Evolutionary conservation across 371 early-diverging fungal species (phyloP).

Genomic region (Mortierella sp.): DNA sequence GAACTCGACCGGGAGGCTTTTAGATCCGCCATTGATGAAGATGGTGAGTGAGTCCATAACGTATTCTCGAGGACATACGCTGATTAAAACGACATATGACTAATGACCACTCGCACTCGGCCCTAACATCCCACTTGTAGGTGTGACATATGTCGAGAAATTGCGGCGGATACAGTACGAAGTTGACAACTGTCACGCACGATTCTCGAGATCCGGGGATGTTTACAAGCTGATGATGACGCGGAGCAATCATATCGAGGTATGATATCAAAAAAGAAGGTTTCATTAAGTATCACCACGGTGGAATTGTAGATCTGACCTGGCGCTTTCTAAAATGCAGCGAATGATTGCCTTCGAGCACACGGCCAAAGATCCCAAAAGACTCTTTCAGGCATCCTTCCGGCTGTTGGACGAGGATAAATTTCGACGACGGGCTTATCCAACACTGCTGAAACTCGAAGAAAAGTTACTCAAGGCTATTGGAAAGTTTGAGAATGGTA

Average conservation of each 20-base stretch:
- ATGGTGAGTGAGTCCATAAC: too few relatives aligned
- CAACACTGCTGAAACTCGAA: constrained; percentile 84
- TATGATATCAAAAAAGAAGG: constrained; percentile 16
- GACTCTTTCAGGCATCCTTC: constrained; percentile 86
- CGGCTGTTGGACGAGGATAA: constrained; percentile 89
- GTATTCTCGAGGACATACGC: too few relatives aligned
- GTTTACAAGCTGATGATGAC: constrained; percentile 67
- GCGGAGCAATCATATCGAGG: constrained; percentile 69
- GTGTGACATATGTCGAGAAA: constrained; percentile 57
- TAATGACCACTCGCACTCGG: too few relatives aligned
- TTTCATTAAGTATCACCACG: too few relatives aligned
- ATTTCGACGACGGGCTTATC: constrained; percentile 87
- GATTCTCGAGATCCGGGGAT: constrained; percentile 39
- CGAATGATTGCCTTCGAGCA: constrained; percentile 90
- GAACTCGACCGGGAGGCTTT: constrained; percentile 20
- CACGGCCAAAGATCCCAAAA: constrained; percentile 85
- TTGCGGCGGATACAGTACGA: constrained; percentile 58
- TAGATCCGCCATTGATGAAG: constrained; percentile 45
- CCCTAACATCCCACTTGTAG: too few relatives aligned
- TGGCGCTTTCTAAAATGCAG: constrained; percentile 29
- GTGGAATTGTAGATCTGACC: not conserved
- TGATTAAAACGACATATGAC: too few relatives aligned
- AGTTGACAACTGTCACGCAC: constrained; percentile 32
- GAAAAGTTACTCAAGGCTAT: constrained; percentile 68
- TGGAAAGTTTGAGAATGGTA: constrained; percentile 62